Conservation (phyloP, 805 yeast species). For the Schizosaccharomyces lindneri region DNA sequence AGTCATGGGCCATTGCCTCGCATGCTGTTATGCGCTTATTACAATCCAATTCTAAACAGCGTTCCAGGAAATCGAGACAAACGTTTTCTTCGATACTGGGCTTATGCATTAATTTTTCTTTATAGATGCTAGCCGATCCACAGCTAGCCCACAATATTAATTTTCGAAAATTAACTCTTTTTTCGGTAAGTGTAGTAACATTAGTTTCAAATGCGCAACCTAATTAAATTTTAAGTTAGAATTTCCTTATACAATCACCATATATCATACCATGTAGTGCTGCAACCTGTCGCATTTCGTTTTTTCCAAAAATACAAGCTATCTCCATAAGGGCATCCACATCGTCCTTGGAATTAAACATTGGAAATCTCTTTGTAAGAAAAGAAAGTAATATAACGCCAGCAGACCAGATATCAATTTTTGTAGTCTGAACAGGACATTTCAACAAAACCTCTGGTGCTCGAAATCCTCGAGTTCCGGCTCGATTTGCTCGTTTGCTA, state of each 20-base stretch:
- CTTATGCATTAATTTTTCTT: background rate
- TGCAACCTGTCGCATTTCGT: constrained; percentile 51
- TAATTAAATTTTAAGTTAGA: background rate
- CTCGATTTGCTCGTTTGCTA: constrained; percentile 82
- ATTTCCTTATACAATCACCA: background rate
- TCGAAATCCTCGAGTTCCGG: constrained; percentile 85
- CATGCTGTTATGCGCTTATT: constrained; percentile 36
- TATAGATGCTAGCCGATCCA: constrained; percentile 3
- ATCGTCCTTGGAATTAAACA: constrained; percentile 84
- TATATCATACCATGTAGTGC: constrained; percentile 41
- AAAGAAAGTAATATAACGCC: constrained; percentile 70
- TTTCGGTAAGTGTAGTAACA: constrained; percentile 25
- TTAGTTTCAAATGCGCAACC: constrained; percentile 47
- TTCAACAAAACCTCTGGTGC: constrained; percentile 83
- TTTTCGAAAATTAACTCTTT: constrained; percentile 18
- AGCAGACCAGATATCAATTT: constrained; percentile 78
- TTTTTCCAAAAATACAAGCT: constrained; percentile 54
- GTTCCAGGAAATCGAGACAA: constrained; percentile 17
- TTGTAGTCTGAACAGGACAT: constrained; percentile 59
- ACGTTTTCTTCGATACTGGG: constrained; percentile 7
- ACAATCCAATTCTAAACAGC: constrained; percentile 53
- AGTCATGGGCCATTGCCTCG: constrained; percentile 23
- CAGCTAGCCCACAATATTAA: constrained; percentile 19
- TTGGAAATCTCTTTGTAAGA: constrained; percentile 60
- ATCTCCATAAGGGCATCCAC: constrained; percentile 74